phyloP scores from a whole-genome alignment of 352 stramenopile species.

The Peronosclerospora sorghi region DNA sequence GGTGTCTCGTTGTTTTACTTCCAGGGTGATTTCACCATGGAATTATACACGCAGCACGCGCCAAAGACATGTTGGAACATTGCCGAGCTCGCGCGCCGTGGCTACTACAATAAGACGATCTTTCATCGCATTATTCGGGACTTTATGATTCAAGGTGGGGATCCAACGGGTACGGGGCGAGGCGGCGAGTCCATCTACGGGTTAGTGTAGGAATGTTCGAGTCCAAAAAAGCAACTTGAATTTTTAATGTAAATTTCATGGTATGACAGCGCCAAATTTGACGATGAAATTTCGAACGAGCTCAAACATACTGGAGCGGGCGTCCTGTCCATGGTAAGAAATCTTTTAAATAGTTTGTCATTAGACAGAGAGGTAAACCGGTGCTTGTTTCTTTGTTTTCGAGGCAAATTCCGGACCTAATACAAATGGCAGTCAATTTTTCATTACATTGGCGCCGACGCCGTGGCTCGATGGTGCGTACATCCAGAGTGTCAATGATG shows the following conservation, averaged over 20 bases:
- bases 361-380: neutral
- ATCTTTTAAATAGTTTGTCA: neutral
- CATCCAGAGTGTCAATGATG: neutral
- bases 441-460: conserved; percentile 88
- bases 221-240: neutral
- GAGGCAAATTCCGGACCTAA: conserved; percentile 86
- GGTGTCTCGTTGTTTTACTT: too few relatives aligned
- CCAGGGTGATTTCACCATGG: conserved; percentile 86
- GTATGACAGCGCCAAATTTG: conserved; percentile 77
- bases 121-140: conserved; percentile 95
- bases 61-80: conserved; percentile 91
- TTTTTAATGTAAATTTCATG: conserved; percentile 1
- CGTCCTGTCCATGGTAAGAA: conserved; percentile 78
- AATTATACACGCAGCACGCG: conserved; percentile 90
- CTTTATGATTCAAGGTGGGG: conserved; percentile 95
- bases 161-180: conserved; percentile 88
- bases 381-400: conserved; percentile 1
- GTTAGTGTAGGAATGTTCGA: conserved; percentile 9
- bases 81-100: conserved; percentile 79
- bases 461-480: conserved; percentile 86
- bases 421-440: conserved; percentile 91
- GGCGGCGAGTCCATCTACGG: conserved; percentile 90
- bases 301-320: conserved; percentile 91
- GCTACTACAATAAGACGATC: conserved; percentile 93
- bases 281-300: conserved; percentile 88